These are phyloP conservation scores for Trichoderma endophyticum DNA, from an alignment of 2,329 filamentous ascomycete genomes.

Conservation along the genomic window DNA sequence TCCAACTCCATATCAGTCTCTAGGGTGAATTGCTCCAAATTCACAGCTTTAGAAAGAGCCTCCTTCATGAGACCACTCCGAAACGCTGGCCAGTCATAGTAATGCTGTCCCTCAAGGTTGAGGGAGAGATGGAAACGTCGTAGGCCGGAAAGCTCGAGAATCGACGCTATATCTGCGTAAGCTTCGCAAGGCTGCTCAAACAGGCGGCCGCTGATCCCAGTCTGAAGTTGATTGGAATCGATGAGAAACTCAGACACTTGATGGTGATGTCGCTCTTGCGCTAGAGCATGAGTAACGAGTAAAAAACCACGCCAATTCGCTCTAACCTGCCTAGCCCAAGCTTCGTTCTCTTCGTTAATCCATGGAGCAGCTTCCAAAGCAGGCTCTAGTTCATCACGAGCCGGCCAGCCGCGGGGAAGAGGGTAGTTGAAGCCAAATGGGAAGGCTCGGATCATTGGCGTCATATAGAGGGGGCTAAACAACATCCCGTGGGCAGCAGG, in stretches of 20 bases:
- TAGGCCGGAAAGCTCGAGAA: not conserved
- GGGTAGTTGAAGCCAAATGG: not conserved
- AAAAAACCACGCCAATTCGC: not conserved
- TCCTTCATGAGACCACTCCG: not conserved
- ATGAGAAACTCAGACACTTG: slow-evolving; percentile 13
- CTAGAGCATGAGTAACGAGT: not conserved
- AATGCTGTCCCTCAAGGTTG: not conserved
- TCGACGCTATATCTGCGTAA: not conserved
- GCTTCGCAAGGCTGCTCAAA: not conserved
- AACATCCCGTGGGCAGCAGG: slow-evolving; percentile 23
- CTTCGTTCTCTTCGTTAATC: not conserved
- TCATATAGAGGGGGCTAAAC: not conserved
- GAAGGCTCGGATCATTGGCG: not conserved
- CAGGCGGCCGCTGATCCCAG: slow-evolving; percentile 18
- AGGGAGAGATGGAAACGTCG: not conserved
- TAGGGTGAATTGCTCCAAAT: not conserved
- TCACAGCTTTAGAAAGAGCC: not conserved
- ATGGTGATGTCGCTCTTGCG: not conserved
- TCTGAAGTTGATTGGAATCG: not conserved
- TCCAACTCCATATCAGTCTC: not conserved
- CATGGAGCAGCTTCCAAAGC: not conserved
- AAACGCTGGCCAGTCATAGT: not conserved
- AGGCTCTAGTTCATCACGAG: slow-evolving; percentile 16
- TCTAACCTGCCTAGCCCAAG: not conserved
- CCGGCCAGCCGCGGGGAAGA: slow-evolving; percentile 25